These are phyloP conservation scores for Cladosporium oxysporum DNA, from an alignment of 2,329 filamentous ascomycete species.

Conservation along the genomic window DNA sequence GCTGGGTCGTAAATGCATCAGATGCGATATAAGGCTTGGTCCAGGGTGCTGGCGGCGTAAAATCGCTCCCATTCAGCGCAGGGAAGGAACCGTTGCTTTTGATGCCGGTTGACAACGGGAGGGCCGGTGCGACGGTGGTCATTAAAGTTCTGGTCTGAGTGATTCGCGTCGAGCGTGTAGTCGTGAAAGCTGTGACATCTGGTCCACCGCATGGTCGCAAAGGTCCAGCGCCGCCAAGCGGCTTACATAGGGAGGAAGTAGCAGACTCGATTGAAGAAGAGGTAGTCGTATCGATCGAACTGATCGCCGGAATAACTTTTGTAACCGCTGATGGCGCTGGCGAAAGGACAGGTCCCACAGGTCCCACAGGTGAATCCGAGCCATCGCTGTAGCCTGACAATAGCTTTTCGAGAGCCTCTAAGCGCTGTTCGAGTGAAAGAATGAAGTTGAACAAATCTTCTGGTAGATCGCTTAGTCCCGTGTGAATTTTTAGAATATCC, in stretches of 20 bases:
- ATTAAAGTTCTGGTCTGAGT: not conserved
- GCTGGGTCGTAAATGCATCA: not conserved
- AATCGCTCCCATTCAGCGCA: not conserved
- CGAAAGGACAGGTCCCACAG: conserved; percentile 8
- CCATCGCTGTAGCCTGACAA: conserved; percentile 18
- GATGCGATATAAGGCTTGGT: not conserved
- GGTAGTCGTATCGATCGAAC: not conserved
- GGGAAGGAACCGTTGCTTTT: not conserved
- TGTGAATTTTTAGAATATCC: conserved; percentile 26
- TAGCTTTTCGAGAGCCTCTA: conserved; percentile 23
- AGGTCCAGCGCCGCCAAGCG: not conserved
- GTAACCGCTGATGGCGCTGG: not conserved
- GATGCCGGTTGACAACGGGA: not conserved
- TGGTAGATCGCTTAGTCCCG: conserved; percentile 24
- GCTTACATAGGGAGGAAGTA: not conserved
- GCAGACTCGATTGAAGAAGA: not conserved
- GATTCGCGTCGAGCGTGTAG: conserved; percentile 4
- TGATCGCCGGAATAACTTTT: not conserved
- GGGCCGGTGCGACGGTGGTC: not conserved
- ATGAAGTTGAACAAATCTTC: conserved; percentile 25
- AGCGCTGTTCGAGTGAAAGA: conserved; percentile 21
- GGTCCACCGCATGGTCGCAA: not conserved
- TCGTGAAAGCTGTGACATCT: not conserved
- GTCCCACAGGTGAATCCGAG: not conserved
- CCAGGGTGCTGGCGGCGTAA: conserved; percentile 9